phyloP scores from a whole-genome alignment of 208 protist species.

The Angomonas deanei region DNA sequence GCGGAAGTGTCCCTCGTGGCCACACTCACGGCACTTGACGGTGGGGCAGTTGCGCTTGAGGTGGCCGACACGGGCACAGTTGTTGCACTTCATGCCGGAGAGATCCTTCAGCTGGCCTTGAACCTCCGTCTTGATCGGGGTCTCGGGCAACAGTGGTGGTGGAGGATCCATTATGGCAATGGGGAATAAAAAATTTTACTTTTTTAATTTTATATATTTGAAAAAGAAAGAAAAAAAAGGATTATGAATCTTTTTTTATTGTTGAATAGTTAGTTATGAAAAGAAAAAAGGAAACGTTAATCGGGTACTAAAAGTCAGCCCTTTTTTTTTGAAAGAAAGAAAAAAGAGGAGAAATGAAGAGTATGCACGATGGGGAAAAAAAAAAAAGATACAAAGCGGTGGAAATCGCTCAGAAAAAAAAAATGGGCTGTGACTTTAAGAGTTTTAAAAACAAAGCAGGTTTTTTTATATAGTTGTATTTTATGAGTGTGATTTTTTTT shows the following conservation, averaged over 20 bases:
- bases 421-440: too few relatives aligned
- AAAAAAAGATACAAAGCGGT: too few relatives aligned
- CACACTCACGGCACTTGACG: conserved; percentile 1
- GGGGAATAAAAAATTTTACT: conserved; percentile 2
- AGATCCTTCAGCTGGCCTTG: conserved; percentile 27
- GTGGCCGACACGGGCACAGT: conserved; percentile 53
- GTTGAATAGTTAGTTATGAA: neutral
- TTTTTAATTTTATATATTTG: neutral
- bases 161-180: conserved; percentile 3
- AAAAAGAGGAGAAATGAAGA: too few relatives aligned
- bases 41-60: conserved; percentile 54
- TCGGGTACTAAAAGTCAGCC: neutral
- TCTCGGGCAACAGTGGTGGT: neutral
- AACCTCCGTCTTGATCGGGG: neutral
- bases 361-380: too few relatives aligned
- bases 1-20: conserved; percentile 3
- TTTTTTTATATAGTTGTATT: conserved; percentile 1
- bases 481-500: neutral
- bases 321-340: too few relatives aligned
- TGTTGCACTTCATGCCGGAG: conserved; percentile 39
- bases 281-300: neutral
- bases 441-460: too few relatives aligned
- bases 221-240: conserved; percentile 2
- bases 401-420: too few relatives aligned
- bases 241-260: neutral